These are phyloP conservation scores for Lactarius akahatsu DNA, from an alignment of 768 basidiomycete species.

Conservation along the genomic window DNA sequence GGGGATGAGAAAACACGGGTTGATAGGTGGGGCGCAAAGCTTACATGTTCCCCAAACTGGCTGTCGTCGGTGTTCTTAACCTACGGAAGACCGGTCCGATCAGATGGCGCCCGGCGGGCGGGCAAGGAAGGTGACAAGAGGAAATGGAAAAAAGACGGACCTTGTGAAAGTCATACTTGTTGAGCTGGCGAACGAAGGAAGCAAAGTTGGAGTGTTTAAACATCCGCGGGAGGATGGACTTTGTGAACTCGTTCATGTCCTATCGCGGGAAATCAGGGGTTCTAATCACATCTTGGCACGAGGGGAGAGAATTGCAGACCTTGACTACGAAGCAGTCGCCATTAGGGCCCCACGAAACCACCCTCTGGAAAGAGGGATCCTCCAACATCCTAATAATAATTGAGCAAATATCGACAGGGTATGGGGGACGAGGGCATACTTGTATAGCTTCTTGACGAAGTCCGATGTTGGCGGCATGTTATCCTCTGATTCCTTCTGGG, in stretches of 20 bases:
- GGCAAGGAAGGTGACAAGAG: slow-evolving; percentile 9
- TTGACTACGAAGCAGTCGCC: slow-evolving; percentile 94
- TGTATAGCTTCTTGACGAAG: slow-evolving; percentile 94
- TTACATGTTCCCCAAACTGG: slow-evolving; percentile 60
- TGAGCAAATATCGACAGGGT: slow-evolving; percentile 6
- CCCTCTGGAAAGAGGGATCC: slow-evolving; percentile 64
- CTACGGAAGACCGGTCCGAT: slow-evolving; percentile 33
- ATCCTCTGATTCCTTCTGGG: slow-evolving; percentile 48
- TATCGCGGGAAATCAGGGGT: slow-evolving; percentile 31
- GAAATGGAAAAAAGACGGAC: slow-evolving; percentile 37
- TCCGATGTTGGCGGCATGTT: slow-evolving; percentile 86
- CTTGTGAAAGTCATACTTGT: slow-evolving; percentile 98
- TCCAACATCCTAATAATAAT: slow-evolving; percentile 72
- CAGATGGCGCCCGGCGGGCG: slow-evolving; percentile 24
- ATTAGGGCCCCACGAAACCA: slow-evolving; percentile 80
- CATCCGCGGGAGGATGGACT: slow-evolving; percentile 81
- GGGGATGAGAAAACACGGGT: slow-evolving; percentile 19
- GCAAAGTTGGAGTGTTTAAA: slow-evolving; percentile 98
- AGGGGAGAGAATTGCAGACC: slow-evolving; percentile 24
- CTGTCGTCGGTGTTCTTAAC: slow-evolving; percentile 86
- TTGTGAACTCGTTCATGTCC: slow-evolving; percentile 97
- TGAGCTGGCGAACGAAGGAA: slow-evolving; percentile 86
- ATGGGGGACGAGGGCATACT: slow-evolving; percentile 46
- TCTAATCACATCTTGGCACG: slow-evolving; percentile 18
- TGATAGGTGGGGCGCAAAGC: slow-evolving; percentile 36